A percentile compares a stretch with the other conserved stretches of the same genome.
Evolutionary conservation across 148 eudicot species (phyloP).

Genomic region (Rhododendron williamsianum): DNA sequence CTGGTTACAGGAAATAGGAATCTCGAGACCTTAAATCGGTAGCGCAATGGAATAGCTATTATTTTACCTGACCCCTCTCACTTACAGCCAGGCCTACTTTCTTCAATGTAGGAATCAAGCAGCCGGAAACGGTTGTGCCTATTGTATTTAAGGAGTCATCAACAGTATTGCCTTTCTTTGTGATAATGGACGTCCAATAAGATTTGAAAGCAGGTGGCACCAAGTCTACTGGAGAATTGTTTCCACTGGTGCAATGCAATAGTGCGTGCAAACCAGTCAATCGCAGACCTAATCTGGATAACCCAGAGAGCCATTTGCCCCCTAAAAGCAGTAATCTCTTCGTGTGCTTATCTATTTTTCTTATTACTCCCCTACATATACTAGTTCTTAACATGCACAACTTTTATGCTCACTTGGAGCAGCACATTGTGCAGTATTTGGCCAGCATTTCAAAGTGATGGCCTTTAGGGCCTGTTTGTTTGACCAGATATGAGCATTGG

Average conservation of each 20-base stretch:
- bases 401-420: background rate
- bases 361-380: background rate
- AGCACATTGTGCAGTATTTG: background rate
- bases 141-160: background rate
- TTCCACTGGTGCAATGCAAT: background rate
- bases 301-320: background rate
- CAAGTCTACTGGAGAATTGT: background rate
- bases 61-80: background rate
- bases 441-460: background rate
- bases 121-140: background rate
- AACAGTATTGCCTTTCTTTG: background rate
- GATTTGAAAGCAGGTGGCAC: background rate
- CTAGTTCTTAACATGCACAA: background rate
- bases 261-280: background rate
- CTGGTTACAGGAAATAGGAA: background rate
- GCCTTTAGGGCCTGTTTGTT: too few species aligned
- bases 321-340: background rate
- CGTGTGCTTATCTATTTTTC: background rate
- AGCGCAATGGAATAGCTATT: background rate
- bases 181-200: background rate
- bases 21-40: background rate
- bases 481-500: too few species aligned
- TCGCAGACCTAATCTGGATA: background rate
- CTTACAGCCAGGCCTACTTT: background rate
- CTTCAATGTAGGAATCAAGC: background rate